These are phyloP conservation scores for Tolypocladium ophioglossoides DNA, from an alignment of 2,329 filamentous ascomycete species.

Conservation along the genomic window DNA sequence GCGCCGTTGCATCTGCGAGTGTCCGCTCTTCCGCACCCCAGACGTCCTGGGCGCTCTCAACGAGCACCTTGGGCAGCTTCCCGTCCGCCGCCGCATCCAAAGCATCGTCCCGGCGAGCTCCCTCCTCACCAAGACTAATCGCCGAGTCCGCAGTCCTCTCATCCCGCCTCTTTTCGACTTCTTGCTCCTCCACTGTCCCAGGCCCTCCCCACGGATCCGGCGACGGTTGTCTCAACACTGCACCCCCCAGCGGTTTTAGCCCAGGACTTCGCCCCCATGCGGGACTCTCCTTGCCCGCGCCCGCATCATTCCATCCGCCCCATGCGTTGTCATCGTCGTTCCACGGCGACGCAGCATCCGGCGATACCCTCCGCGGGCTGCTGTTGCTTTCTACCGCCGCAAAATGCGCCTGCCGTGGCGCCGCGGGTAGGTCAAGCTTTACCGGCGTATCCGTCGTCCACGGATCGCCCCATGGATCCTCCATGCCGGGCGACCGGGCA, in stretches of 20 bases:
- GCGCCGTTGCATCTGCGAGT: background rate
- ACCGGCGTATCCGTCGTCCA: slow-evolving; percentile 34
- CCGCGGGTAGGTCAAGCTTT: slow-evolving; percentile 24
- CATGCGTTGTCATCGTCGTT: slow-evolving; percentile 20
- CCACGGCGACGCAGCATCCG: slow-evolving; percentile 14
- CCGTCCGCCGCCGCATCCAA: background rate
- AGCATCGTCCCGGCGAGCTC: background rate
- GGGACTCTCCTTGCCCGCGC: slow-evolving; percentile 11
- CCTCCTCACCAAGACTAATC: slow-evolving; percentile 15
- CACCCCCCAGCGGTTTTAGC: slow-evolving; percentile 14
- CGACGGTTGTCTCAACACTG: slow-evolving; percentile 13
- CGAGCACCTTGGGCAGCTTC: background rate
- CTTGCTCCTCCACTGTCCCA: slow-evolving; percentile 14
- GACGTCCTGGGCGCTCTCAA: background rate
- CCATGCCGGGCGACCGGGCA: slow-evolving; percentile 35
- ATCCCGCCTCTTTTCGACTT: slow-evolving; percentile 7
- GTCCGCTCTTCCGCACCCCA: background rate
- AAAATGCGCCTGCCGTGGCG: slow-evolving; percentile 21
- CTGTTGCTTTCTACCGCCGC: slow-evolving; percentile 9
- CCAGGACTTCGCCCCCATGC: slow-evolving; percentile 22
- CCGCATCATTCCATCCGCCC: slow-evolving; percentile 26
- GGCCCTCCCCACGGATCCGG: slow-evolving; percentile 16
- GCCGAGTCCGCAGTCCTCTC: slow-evolving; percentile 18
- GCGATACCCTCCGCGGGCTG: slow-evolving; percentile 12
- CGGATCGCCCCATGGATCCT: slow-evolving; percentile 54